Conservation (phyloP, 2,329 filamentous ascomycete genomes). For the Penicillium paneum region DNA sequence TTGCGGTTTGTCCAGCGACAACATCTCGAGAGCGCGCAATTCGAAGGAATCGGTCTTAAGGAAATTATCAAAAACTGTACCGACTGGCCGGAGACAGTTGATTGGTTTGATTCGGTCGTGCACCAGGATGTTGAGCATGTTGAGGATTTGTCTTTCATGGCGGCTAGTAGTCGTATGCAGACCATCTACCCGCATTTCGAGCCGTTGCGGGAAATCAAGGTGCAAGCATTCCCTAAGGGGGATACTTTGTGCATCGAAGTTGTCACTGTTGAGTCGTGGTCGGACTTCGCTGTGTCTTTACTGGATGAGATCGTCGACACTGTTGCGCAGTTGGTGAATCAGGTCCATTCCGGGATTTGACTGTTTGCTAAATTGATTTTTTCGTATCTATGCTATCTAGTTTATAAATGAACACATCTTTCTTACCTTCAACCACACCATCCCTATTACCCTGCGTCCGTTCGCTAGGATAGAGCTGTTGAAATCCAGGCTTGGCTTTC, state of each 20-base stretch:
- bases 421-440: too few species aligned
- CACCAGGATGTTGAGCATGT: conserved; percentile 58
- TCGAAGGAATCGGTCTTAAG: conserved; percentile 49
- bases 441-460: too few species aligned
- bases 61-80: conserved; percentile 49
- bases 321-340: conserved; percentile 38
- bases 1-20: conserved; percentile 49
- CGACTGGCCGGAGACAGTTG: conserved; percentile 35
- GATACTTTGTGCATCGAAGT: conserved; percentile 57
- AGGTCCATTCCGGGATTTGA: background rate
- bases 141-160: conserved; percentile 40
- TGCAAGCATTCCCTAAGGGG: conserved; percentile 56
- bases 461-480: too few species aligned
- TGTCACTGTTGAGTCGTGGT: conserved; percentile 51
- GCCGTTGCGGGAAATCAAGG: conserved; percentile 31
- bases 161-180: conserved; percentile 45
- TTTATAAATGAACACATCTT: too few species aligned
- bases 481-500: too few species aligned
- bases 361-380: background rate
- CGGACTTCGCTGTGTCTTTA: conserved; percentile 49
- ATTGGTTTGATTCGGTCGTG: conserved; percentile 52
- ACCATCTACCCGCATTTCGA: conserved; percentile 56
- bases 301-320: conserved; percentile 46
- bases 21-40: conserved; percentile 48
- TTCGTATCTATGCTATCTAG: background rate